A percentile compares a stretch with the other conserved stretches of the same genome.
These are phyloP conservation scores for Penicillium herquei DNA, from an alignment of 495 filamentous ascomycete genomes.

Conservation along the genomic window DNA sequence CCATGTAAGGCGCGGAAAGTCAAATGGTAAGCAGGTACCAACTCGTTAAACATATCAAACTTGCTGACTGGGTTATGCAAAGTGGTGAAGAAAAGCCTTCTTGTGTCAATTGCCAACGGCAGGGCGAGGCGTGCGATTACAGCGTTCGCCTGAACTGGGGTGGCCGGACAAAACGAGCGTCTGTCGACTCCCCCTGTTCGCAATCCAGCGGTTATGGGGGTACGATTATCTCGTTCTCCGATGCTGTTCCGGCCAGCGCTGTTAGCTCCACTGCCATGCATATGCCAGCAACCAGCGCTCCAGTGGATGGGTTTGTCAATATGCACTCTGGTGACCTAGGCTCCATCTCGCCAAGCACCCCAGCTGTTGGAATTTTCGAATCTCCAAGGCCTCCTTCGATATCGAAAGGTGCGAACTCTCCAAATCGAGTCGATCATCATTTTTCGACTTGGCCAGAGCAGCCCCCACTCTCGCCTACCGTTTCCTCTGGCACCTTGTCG, in stretches of 20 bases:
- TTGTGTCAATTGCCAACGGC: slow-evolving; percentile 75
- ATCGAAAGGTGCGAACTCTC: slow-evolving; percentile 21
- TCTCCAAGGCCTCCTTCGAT: slow-evolving; percentile 25
- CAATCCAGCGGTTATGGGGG: slow-evolving; percentile 32
- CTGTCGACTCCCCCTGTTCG: slow-evolving; percentile 37
- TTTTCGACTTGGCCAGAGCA: slow-evolving; percentile 27
- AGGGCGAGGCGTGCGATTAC: slow-evolving; percentile 80
- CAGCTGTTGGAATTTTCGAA: slow-evolving; percentile 22
- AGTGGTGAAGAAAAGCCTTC: slow-evolving; percentile 74
- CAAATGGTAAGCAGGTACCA: slow-evolving; percentile 59
- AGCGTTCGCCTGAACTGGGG: slow-evolving; percentile 85
- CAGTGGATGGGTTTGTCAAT: slow-evolving; percentile 20
- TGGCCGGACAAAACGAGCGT: slow-evolving; percentile 54
- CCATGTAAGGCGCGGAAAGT: slow-evolving; percentile 84
- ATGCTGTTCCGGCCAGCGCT: slow-evolving; percentile 9
- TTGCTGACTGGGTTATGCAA: slow-evolving; percentile 11
- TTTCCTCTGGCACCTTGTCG: slow-evolving; percentile 12
- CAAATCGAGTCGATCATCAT: slow-evolving; percentile 18
- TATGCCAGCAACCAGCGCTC: slow-evolving; percentile 9
- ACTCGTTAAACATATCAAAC: neutral
- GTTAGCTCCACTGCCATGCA: slow-evolving; percentile 9
- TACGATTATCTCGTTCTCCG: slow-evolving; percentile 20
- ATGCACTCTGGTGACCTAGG: slow-evolving; percentile 10
- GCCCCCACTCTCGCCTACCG: slow-evolving; percentile 16
- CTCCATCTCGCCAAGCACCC: slow-evolving; percentile 21